phyloP scores from a whole-genome alignment of 1,284 basidiomycete species.

The Boletellus deceptivus region DNA sequence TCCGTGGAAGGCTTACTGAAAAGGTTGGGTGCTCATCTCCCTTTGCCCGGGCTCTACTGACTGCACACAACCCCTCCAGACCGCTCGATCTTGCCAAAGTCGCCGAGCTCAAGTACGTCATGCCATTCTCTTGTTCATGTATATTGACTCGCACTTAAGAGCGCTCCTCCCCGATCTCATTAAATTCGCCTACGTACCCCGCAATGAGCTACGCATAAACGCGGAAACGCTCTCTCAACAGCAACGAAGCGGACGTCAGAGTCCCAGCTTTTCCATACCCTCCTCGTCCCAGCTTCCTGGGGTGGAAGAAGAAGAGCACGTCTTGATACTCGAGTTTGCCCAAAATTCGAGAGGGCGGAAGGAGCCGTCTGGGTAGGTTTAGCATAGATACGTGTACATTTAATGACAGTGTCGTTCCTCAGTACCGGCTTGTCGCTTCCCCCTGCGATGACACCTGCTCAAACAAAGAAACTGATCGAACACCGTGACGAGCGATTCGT shows the following conservation, averaged over 20 bases:
- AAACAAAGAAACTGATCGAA: slow-evolving; percentile 71
- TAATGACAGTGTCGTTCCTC: slow-evolving; percentile 6
- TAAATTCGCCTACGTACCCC: slow-evolving; percentile 80
- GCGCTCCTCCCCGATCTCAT: slow-evolving; percentile 80
- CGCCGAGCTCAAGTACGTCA: slow-evolving; percentile 80
- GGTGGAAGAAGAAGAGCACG: slow-evolving; percentile 52
- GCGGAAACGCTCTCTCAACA: slow-evolving; percentile 34
- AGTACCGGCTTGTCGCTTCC: slow-evolving; percentile 46
- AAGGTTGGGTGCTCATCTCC: slow-evolving; percentile 42
- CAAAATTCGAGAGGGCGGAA: slow-evolving; percentile 52
- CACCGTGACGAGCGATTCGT: slow-evolving; percentile 67
- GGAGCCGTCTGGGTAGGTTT: slow-evolving; percentile 28
- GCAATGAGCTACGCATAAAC: slow-evolving; percentile 61
- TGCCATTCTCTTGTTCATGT: neutral
- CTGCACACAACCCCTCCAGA: slow-evolving; percentile 38
- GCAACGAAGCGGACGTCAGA: slow-evolving; percentile 22
- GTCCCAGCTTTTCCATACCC: slow-evolving; percentile 42
- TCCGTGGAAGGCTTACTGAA: slow-evolving; percentile 81
- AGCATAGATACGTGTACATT: neutral
- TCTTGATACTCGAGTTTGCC: slow-evolving; percentile 74
- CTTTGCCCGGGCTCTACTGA: slow-evolving; percentile 7
- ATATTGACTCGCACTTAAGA: slow-evolving; percentile 38
- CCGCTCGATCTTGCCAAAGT: slow-evolving; percentile 78
- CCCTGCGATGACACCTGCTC: slow-evolving; percentile 52
- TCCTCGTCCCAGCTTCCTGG: slow-evolving; percentile 23